Evolutionary conservation across 257 asterid species (phyloP), one percentile per base, ranked within the genome.

Genomic region (Knoxia roxburghii): DNA sequence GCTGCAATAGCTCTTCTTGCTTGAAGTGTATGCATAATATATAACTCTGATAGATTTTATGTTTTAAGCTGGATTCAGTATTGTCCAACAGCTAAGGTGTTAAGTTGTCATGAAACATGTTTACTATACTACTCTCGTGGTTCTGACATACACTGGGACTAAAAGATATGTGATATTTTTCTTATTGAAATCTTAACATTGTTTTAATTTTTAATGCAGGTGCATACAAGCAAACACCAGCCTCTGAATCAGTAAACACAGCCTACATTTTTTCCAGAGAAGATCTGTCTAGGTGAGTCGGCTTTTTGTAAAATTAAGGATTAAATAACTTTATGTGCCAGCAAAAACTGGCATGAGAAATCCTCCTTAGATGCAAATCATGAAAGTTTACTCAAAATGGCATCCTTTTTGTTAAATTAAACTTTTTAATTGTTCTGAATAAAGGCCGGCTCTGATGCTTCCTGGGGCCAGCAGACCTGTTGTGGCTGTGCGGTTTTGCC

Each of bases 391-490:
- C 37, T 67, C 18, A 7, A 37, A 37, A 4, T 46, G 14, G 7
- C 46, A 23, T 24, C 53, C 61, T 39, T 70, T 30, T 49, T 70
- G 35, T 23, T 48, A 20, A 40, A 37, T 70, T 8, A 10, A n/a
- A 70, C 69, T 63, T 11, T 73, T 64, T 39, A 62, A 65, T 61
- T 57, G 73, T 75, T 74, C 69, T 51, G 59, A 64, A 30, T 68
- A 13, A 84, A 94, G 99, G 80, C 99, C 99, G 57, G 95, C 99
- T 39, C 85, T 94, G 72, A 85, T 94, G 90, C 96, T 94, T 61
- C 97, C 99, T 35, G 95, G 97, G 72, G 95, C 99, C 27, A 94
- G 89, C 87, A 94, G 83, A 80, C 96, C 99, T 46, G 86, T 88
- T 68, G 90, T 94, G 48, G 97, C 96, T n/a, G 87, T 89, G 75